Evolutionary conservation across 2,329 filamentous ascomycete species (phyloP).

Genomic region (Colletotrichum incanum): DNA sequence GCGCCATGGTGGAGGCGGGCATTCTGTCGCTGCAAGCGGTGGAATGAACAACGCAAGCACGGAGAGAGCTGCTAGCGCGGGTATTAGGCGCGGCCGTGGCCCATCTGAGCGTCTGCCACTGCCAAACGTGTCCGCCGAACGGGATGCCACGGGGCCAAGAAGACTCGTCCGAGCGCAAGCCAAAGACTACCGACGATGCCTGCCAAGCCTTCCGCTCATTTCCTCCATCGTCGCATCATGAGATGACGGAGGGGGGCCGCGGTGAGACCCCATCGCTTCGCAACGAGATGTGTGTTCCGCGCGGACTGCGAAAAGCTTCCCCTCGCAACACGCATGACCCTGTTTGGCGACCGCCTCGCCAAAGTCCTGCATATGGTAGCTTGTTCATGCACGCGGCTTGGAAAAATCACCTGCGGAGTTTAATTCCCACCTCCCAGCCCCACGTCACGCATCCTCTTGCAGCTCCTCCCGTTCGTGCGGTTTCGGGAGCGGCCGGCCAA

Average conservation of each 20-base stretch:
- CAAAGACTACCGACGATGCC: not conserved
- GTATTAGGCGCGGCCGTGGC: constrained; percentile 6
- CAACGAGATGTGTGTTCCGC: not conserved
- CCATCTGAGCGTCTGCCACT: constrained; percentile 29
- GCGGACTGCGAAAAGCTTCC: not conserved
- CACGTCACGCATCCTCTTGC: constrained; percentile 26
- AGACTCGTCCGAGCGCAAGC: constrained; percentile 24
- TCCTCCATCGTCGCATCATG: constrained; percentile 8
- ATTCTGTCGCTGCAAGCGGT: constrained; percentile 18
- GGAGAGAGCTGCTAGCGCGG: constrained; percentile 16
- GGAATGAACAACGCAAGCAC: constrained; percentile 14
- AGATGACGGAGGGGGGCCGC: not conserved
- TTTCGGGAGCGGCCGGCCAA: constrained; percentile 8
- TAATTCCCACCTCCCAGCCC: constrained; percentile 4
- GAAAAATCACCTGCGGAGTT: constrained; percentile 16
- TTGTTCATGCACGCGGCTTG: constrained; percentile 23
- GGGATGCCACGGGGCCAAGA: constrained; percentile 9
- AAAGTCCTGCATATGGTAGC: constrained; percentile 10
- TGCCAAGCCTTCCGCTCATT: constrained; percentile 19
- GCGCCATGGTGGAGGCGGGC: not conserved
- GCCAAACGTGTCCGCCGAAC: constrained; percentile 25
- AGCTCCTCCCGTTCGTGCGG: constrained; percentile 14
- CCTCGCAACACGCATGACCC: not conserved
- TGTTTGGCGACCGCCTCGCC: not conserved
- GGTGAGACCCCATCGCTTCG: constrained; percentile 4